Conservation (phyloP, 1,284 basidiomycete species). For the Austroboletus rostrupii region DNA sequence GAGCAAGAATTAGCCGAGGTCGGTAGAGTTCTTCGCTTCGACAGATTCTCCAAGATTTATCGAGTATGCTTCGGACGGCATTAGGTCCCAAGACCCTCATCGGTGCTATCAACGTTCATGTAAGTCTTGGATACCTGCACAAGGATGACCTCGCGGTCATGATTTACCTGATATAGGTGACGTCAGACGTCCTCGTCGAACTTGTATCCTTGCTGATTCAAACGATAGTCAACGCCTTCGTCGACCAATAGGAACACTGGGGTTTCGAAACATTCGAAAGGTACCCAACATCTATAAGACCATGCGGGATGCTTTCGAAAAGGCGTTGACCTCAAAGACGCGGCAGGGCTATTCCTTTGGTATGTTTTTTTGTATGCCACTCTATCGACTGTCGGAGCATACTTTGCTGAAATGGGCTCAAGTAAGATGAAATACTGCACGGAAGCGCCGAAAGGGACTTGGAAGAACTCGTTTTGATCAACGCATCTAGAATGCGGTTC, state of each 20-base stretch:
- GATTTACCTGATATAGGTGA: not conserved
- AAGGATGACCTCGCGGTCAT: not conserved
- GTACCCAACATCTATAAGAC: conserved; percentile 74
- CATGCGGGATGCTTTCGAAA: conserved; percentile 77
- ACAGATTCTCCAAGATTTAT: conserved; percentile 78
- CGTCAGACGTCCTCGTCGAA: conserved; percentile 64
- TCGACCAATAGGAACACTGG: conserved; percentile 71
- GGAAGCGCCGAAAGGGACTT: conserved; percentile 59
- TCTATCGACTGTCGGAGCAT: no score
- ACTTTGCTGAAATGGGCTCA: not conserved
- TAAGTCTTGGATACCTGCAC: conserved; percentile 31
- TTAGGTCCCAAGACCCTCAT: conserved; percentile 72
- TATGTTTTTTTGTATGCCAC: conserved; percentile 31
- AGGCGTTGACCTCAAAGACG: conserved; percentile 70
- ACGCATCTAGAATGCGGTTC: conserved; percentile 51
- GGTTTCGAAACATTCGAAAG: conserved; percentile 67
- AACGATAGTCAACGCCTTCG: conserved; percentile 62
- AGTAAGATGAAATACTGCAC: conserved; percentile 55
- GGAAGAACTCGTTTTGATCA: conserved; percentile 66
- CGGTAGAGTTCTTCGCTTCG: conserved; percentile 76
- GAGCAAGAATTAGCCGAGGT: conserved; percentile 55
- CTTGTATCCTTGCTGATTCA: conserved; percentile 80
- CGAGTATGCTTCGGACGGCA: conserved; percentile 46
- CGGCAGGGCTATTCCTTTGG: conserved; percentile 89
- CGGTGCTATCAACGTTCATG: conserved; percentile 68